Evolutionary conservation across 1,139 yeast genomes (phyloP), one percentile per base, ranked within the genome.

Genomic region (Candida sp.): DNA sequence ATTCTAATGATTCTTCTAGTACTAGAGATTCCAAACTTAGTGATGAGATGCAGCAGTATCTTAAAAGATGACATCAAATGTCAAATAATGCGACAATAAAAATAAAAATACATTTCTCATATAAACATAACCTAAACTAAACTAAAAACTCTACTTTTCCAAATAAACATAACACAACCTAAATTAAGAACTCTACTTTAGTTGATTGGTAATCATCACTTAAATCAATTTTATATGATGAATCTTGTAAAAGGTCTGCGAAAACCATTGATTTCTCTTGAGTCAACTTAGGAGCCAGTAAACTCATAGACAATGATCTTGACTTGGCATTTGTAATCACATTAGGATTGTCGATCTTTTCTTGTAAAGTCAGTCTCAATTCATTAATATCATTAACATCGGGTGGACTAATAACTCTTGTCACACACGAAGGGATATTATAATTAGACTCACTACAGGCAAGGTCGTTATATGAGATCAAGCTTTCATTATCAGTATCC

Each of bases 311-410:
- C 22, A 49, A 40, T 19, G 40, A 25, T 27, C 53, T 36, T 8
- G 45, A 45, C 38, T 49, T 38, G 12, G 27, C 29, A 30, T 49
- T 50, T 7, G 41, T 47, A 34, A 49, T 42, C 5, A 43, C 38
- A 33, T 49, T 50, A 1, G 54, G 53, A 32, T 48, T 44, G 22
- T 49, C 41, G 4, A 45, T 33, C 33, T 49, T 48, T 12, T 43
- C 40, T 22, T 47, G 40, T 22, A 49, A 40, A 2, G 36, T 25
- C 11, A 37, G 34, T 15, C 42, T 43, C 11, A 40, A 32, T 11
- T 39, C 42, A 3, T 34, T 35, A 29, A 39, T 25, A 25, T 36
- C 39, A 21, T 45, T 36, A 5, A 22, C 25, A 22, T 40, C 36
- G 8, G 37, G 39, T 4, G 39, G 43, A 7, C 4, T 5, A 9